These are phyloP conservation scores for Trichaptum fuscoviolaceum DNA, from an alignment of 768 basidiomycete species.

Conservation along the genomic window DNA sequence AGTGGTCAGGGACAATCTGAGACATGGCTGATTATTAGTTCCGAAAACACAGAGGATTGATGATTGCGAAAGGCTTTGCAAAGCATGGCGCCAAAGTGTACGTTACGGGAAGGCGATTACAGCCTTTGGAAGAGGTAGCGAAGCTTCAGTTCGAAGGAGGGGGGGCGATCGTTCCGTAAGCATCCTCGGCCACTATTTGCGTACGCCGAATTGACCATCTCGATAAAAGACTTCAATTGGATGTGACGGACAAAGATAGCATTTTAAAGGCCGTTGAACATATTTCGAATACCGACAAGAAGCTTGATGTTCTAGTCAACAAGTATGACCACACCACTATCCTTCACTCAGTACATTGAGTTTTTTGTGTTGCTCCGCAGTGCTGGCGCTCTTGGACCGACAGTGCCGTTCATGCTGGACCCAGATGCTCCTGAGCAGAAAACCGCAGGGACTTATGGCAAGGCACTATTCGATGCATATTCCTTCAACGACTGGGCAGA, in stretches of 20 bases:
- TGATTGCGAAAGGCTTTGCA: constrained; percentile 15
- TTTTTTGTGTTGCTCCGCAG: background rate
- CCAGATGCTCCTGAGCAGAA: constrained; percentile 1
- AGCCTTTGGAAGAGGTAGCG: constrained; percentile 12
- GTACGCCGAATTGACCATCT: background rate
- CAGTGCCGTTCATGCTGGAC: background rate
- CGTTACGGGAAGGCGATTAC: constrained; percentile 16
- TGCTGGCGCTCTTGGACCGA: background rate
- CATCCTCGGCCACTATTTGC: background rate
- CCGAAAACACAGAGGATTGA: constrained; percentile 9
- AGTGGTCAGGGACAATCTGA: background rate
- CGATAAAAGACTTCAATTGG: constrained; percentile 10
- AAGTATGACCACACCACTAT: constrained; percentile 17
- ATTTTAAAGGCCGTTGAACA: constrained; percentile 19
- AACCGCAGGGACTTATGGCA: constrained; percentile 15
- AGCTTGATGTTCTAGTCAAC: constrained; percentile 26
- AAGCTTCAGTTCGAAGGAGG: constrained; percentile 37
- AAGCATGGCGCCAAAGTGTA: constrained; percentile 19
- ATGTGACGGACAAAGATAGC: constrained; percentile 24
- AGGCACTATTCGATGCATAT: constrained; percentile 21
- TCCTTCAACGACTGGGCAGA: constrained; percentile 20
- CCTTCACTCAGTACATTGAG: background rate
- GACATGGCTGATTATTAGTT: background rate
- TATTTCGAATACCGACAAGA: constrained; percentile 20
- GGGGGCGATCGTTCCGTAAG: constrained; percentile 58